These are phyloP conservation scores for Periconia sp. DNA, from an alignment of 2,329 filamentous ascomycete genomes.

Conservation along the genomic window DNA sequence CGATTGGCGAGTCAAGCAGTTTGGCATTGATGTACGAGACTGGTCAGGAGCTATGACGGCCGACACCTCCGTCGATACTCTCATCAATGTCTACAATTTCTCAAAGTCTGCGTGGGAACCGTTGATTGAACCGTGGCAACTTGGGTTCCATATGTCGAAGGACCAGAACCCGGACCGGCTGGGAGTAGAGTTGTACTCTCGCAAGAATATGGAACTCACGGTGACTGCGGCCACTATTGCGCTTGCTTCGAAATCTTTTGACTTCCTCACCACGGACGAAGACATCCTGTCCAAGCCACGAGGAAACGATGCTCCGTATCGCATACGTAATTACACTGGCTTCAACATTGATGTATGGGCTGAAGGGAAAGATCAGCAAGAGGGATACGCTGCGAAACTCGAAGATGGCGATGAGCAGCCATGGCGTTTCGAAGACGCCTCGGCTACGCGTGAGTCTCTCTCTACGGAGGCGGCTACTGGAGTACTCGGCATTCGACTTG, in stretches of 20 bases:
- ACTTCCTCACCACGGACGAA: conserved; percentile 86
- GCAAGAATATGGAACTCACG: conserved; percentile 89
- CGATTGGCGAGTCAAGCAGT: conserved; percentile 91
- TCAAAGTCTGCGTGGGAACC: conserved; percentile 99
- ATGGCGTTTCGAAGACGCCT: conserved; percentile 97
- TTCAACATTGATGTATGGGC: conserved; percentile 83
- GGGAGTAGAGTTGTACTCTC: conserved; percentile 84
- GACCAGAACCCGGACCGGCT: conserved; percentile 76
- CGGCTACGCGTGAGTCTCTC: conserved; percentile 92
- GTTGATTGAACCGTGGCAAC: conserved; percentile 91
- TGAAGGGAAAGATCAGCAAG: conserved; percentile 73
- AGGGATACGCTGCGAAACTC: conserved; percentile 75
- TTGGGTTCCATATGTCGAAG: conserved; percentile 88
- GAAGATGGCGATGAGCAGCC: conserved; percentile 89
- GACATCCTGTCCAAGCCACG: conserved; percentile 93
- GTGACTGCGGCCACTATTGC: conserved; percentile 94
- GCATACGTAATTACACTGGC: conserved; percentile 93
- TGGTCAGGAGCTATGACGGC: conserved; percentile 90
- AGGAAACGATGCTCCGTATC: conserved; percentile 88
- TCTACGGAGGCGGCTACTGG: conserved; percentile 82
- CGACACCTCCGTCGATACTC: conserved; percentile 89
- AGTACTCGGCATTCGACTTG: conserved; percentile 80
- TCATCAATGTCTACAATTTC: conserved; percentile 98
- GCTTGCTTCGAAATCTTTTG: conserved; percentile 87
- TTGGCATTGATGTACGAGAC: conserved; percentile 82